Evolutionary conservation across 2,329 filamentous ascomycete species (phyloP).

Genomic region (Phaeophleospora eucalypticola): DNA sequence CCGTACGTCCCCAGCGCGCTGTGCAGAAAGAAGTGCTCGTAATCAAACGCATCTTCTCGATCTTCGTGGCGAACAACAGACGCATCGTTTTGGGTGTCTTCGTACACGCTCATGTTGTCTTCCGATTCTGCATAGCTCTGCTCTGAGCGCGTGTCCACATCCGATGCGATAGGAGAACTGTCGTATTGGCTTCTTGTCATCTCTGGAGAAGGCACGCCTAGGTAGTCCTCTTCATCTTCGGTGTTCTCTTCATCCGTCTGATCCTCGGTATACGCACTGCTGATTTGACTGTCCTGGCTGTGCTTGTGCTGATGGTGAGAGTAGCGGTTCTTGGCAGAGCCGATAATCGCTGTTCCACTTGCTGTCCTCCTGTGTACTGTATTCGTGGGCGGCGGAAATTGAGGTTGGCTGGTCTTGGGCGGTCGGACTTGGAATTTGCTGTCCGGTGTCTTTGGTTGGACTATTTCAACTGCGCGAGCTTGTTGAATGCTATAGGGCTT

Average conservation of each 20-base stretch:
- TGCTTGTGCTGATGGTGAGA: constrained; percentile 24
- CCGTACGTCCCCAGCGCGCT: constrained; percentile 80
- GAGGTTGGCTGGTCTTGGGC: constrained; percentile 2
- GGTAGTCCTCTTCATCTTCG: constrained; percentile 15
- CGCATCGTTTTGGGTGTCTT: constrained; percentile 37
- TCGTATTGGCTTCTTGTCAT: constrained; percentile 9
- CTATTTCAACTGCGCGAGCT: constrained; percentile 13
- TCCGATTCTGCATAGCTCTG: constrained; percentile 16
- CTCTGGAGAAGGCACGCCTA: constrained; percentile 15
- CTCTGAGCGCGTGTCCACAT: constrained; percentile 9
- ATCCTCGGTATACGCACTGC: not conserved
- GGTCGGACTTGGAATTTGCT: constrained; percentile 14
- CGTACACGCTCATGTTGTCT: constrained; percentile 37
- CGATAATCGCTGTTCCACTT: constrained; percentile 24
- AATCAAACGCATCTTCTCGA: constrained; percentile 91
- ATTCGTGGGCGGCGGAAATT: constrained; percentile 2
- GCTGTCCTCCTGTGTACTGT: constrained; percentile 23
- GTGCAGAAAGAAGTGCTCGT: constrained; percentile 92
- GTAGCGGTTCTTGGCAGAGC: constrained; percentile 24
- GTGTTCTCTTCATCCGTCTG: not conserved
- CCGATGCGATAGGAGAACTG: constrained; percentile 23
- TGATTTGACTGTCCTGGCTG: constrained; percentile 11
- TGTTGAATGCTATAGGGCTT: constrained; percentile 7
- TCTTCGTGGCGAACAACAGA: constrained; percentile 67
- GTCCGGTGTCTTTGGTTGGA: constrained; percentile 9